Base-by-base conservation (phyloP, 495 filamentous ascomycete species). In the Neurospora pannonica region DNA sequence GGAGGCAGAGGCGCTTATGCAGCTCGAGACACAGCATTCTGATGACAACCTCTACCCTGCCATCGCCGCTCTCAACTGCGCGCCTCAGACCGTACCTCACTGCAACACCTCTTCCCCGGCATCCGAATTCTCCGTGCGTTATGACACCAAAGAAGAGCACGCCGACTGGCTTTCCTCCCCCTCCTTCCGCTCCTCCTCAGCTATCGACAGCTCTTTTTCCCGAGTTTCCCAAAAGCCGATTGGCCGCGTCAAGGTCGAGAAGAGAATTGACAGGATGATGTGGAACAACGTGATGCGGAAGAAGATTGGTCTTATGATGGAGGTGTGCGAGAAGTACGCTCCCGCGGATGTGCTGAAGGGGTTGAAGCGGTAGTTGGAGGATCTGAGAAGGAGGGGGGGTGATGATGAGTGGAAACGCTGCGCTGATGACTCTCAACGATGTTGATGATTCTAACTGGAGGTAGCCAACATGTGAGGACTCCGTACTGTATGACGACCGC, bases 131-230 rank as follows among this genome's bases (percentile, higher is more conserved):
- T 7, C 1, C 46, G 6, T 24, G 9, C n/a, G 2, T 2, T 10
- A 48, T 1, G 46, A 48, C n/a, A 1, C 3, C 46, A 21, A 24
- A 48, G 46, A 48, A 13, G 2, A 54, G n/a, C 21, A 0, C 21
- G 5, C 21, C 21, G 10, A 54, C 21, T 24, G n/a, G 43, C 3
- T 10, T 0, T 21, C 21, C 2, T 5, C 0, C 2, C 2, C 46
- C n/a, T 54, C 46, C 10, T 24, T 3, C 21, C 10, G 4, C 46
- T 13, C 0, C 10, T 15, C 21, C 21, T 54, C 21, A 13, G 0
- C 5, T 2, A 5, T 54, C 5, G 3, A 13, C 21, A 24, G 4
- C 2, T 2, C 46, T 0, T 2, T 5, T 15, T 7, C 0, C 0
- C 46, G 4, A 15, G 11, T 1, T 3, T 3, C 5, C 11, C 21